These are phyloP conservation scores for Prunus mongolica DNA, from an alignment of 306 rosid species.

Conservation along the genomic window DNA sequence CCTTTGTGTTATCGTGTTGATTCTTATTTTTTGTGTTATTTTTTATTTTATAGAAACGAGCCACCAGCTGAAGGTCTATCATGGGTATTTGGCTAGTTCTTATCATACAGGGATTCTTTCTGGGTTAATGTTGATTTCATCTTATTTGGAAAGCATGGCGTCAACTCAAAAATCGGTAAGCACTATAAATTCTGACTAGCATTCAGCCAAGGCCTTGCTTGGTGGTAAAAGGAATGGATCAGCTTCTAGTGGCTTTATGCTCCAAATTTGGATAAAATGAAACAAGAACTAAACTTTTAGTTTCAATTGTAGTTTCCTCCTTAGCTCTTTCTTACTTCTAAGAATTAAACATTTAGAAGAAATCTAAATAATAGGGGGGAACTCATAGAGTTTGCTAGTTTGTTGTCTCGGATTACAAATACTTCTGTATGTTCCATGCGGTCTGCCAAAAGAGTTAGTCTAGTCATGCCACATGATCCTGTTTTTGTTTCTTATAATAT, in stretches of 20 bases:
- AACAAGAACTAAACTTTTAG: not conserved
- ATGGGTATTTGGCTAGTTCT: constrained; percentile 85
- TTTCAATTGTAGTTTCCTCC: not conserved
- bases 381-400: not conserved
- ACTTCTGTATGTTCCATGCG: not conserved
- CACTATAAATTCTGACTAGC: constrained; percentile 9
- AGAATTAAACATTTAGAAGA: not conserved
- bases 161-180: constrained; percentile 59
- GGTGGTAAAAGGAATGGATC: not conserved
- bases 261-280: not conserved
- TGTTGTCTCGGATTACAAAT: not conserved
- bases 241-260: not conserved
- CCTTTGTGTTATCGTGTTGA: not conserved
- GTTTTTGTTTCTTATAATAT: not conserved
- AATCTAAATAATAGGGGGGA: not conserved
- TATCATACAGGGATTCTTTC: constrained; percentile 90
- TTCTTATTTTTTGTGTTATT: constrained; percentile 7
- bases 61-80: constrained; percentile 60
- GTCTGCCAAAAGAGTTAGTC: not conserved
- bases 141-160: constrained; percentile 63
- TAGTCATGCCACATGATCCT: not conserved
- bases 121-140: constrained; percentile 74
- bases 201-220: not conserved
- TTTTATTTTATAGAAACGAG: constrained; percentile 41
- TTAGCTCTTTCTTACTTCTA: not conserved